These are phyloP conservation scores for Allium sativum DNA, from an alignment of 106 monocot genomes.

Conservation along the genomic window DNA sequence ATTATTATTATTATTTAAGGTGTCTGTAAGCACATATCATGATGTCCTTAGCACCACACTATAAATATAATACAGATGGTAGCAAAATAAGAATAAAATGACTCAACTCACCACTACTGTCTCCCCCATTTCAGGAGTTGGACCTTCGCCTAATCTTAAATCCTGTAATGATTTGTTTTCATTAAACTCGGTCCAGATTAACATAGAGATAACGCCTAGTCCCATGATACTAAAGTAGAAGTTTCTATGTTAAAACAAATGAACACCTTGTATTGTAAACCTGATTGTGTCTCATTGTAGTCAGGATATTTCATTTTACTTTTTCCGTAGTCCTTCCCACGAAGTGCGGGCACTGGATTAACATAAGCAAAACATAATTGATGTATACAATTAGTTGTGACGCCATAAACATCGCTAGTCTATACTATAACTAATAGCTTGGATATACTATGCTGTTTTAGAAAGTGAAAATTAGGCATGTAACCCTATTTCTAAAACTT, in stretches of 20 bases:
- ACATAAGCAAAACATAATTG: not conserved
- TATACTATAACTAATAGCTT: no score
- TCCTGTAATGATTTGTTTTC: constrained; percentile 37
- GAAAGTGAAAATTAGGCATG: no score
- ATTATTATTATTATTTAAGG: no score
- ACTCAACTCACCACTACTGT: constrained; percentile 68
- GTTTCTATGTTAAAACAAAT: not conserved
- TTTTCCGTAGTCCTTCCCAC: constrained; percentile 99
- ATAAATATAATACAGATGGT: not conserved
- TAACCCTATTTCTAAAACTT: not conserved
- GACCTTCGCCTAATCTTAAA: constrained; percentile 73
- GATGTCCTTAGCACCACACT: not conserved
- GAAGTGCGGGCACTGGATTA: constrained; percentile 80
- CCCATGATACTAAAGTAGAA: not conserved
- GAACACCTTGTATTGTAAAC: constrained; percentile 94
- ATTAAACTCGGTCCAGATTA: no score
- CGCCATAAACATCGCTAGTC: not conserved
- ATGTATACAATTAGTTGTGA: not conserved
- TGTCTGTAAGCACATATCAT: no score
- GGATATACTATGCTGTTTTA: not conserved
- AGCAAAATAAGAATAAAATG: not conserved
- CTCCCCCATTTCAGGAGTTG: constrained; percentile 60
- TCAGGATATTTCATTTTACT: constrained; percentile 91
- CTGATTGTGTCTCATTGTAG: constrained; percentile 84
- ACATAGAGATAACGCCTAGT: no score